phyloP scores from a whole-genome alignment of 1,284 basidiomycete species.

The Amylostereum areolatum region DNA sequence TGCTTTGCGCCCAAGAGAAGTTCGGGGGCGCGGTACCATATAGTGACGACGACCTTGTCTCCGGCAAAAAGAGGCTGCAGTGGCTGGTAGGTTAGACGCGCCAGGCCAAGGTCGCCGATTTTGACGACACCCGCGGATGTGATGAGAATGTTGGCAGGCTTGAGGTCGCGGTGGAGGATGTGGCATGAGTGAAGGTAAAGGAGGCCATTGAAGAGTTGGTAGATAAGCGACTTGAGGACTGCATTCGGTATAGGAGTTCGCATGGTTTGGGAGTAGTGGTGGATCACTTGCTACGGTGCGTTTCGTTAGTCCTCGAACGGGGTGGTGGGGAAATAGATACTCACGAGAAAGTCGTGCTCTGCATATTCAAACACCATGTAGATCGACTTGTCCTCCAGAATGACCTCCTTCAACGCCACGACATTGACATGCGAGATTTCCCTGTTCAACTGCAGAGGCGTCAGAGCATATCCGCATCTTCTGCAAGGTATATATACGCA shows the following conservation, averaged over 20 bases:
- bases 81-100: slow-evolving; percentile 81
- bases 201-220: slow-evolving; percentile 94
- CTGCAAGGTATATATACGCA: slow-evolving; percentile 32
- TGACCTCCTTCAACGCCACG: slow-evolving; percentile 88
- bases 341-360: slow-evolving; percentile 93
- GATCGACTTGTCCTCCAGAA: slow-evolving; percentile 96
- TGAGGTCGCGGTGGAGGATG: slow-evolving; percentile 94
- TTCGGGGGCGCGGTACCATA: slow-evolving; percentile 98
- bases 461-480: background rate
- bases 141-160: slow-evolving; percentile 98
- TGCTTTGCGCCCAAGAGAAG: slow-evolving; percentile 92
- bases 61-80: slow-evolving; percentile 82
- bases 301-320: background rate
- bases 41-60: slow-evolving; percentile 98
- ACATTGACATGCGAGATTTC: slow-evolving; percentile 94
- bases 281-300: slow-evolving; percentile 83
- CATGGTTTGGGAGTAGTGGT: slow-evolving; percentile 90
- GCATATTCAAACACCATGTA: slow-evolving; percentile 99
- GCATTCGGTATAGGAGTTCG: slow-evolving; percentile 68
- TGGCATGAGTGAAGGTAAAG: slow-evolving; percentile 94
- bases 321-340: slow-evolving; percentile 21
- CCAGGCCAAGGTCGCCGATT: slow-evolving; percentile 95
- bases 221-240: slow-evolving; percentile 89
- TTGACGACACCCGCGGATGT: slow-evolving; percentile 88
- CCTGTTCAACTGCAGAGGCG: slow-evolving; percentile 68